Evolutionary conservation across 805 yeast genomes (phyloP), one percentile per base, ranked within the genome.

Genomic region (Candida odintsovae): DNA sequence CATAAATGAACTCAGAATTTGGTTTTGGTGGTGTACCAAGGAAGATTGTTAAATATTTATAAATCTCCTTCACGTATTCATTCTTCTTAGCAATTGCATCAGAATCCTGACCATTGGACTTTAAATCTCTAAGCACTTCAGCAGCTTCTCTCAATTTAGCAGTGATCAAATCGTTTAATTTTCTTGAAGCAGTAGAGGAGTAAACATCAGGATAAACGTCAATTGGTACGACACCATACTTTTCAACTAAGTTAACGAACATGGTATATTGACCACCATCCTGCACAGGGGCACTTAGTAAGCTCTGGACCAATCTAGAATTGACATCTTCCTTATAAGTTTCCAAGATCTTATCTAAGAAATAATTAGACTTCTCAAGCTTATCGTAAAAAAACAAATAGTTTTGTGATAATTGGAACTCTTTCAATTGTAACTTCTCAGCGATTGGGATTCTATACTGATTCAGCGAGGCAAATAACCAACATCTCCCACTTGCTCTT

Each of bases 191-290:
- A 3, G 86, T 76, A 38, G 79, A 77, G 45, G 68, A 70, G 23
- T 79, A 71, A 46, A 79, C 72, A 63, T 88, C 96, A 11, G 92
- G 90, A 67, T 76, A 89, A 16, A 78, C 63, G 52, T 76, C 78
- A 58, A 82, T 72, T 35, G 96, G 96, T 44, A 88, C 86, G 44
- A 85, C 61, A 25, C 96, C 96, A 57, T 88, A 89, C 65, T 88
- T 89, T 51, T 80, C 79, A 43, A 87, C 76, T 47, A 89, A 63
- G 65, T 87, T 86, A 42, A 82, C 72, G 62, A 86, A 78, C 94
- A 88, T 84, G 53, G 85, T 82, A 74, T 85, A 87, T 66, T 88
- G 96, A 44, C 96, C 96, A 55, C 96, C 96, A 60, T 89, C 96
- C 48, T 75, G 63, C 40, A 82, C 79, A 21, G 96, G 95, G 45